phyloP scores from a whole-genome alignment of 495 filamentous ascomycete genomes.

The Neurospora sp. region DNA sequence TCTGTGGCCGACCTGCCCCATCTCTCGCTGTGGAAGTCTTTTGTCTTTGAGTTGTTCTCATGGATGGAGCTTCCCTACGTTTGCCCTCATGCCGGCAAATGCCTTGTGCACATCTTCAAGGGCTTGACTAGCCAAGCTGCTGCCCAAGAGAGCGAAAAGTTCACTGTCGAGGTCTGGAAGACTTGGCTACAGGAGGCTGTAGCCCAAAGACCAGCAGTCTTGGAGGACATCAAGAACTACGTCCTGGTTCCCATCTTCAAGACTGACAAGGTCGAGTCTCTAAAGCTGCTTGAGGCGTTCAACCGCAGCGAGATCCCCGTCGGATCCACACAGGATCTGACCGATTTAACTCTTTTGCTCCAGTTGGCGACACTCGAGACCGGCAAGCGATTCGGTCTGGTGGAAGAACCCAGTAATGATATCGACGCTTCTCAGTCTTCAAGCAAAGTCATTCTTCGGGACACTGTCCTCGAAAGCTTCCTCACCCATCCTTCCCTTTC shows the following conservation, averaged over 20 bases:
- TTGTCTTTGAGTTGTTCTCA: constrained; percentile 41
- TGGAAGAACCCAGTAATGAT: constrained; percentile 58
- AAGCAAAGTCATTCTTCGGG: constrained; percentile 28
- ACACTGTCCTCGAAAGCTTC: constrained; percentile 38
- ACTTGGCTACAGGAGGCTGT: constrained; percentile 37
- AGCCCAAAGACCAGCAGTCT: constrained; percentile 37
- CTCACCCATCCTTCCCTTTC: constrained; percentile 51
- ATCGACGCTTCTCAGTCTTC: constrained; percentile 5
- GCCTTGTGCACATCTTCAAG: constrained; percentile 50
- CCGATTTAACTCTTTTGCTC: constrained; percentile 46
- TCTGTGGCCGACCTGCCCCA: constrained; percentile 7
- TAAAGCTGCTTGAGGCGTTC: constrained; percentile 43
- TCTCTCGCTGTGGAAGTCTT: constrained; percentile 29
- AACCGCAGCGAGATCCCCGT: constrained; percentile 27
- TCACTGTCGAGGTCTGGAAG: constrained; percentile 37
- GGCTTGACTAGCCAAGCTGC: constrained; percentile 16
- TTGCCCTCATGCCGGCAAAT: constrained; percentile 53
- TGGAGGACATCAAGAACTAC: constrained; percentile 61
- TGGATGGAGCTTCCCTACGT: constrained; percentile 55
- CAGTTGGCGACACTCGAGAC: constrained; percentile 61
- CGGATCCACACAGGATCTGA: constrained; percentile 31
- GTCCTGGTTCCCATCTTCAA: constrained; percentile 65
- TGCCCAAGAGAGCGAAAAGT: constrained; percentile 6
- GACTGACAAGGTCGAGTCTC: constrained; percentile 42
- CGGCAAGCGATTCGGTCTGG: constrained; percentile 68